Base-by-base conservation (phyloP, 2,329 filamentous ascomycete genomes). In the Fusarium sp. region DNA sequence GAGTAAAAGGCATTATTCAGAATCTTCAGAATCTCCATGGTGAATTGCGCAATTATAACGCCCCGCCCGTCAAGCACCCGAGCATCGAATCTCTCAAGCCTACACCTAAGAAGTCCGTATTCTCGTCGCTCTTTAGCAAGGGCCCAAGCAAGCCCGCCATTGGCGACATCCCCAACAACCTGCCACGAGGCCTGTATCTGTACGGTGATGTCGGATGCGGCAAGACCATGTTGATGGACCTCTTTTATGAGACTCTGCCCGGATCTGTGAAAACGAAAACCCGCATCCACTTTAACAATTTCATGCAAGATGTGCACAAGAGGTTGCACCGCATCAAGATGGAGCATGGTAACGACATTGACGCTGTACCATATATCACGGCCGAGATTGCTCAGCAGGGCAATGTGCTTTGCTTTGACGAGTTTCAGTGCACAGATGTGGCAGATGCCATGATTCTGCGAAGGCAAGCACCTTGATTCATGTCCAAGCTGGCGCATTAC, bases 211-310 rank as follows among this genome's bases (percentile, higher is more conserved):
- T 99, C 2, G 96, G 96, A 40, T 96, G 93, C 75, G 96, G 96
- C 67, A 99, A 99, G 85, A 99, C 96, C 2, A 99, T 99, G 96
- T 85, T 99, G 77, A 99, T 99, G 96, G 95, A 99, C 78, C 84
- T 99, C 54, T 97, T 98, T 80, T 97, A 94, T 82, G 94, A 98
- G 70, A 97, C 95, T 0, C 83, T 98, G 20, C 96, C 96, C 0
- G 79, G 83, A 14, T 90, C 91, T 64, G 93, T 98, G 70, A 86
- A 85, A 62, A 88, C 89, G 31, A 97, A 97, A 83, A 96, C 91
- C 50, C 87, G 96, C 51, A 97, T 99, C 76, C 96, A 99, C 83
- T 99, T 99, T 81, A 93, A 98, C 83, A 97, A 97, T 79, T 99
- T 99, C 83, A 99, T 99, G 96, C 96, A 98, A 80, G 92, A 97